A percentile compares a stretch with the other conserved stretches of the same genome.
phyloP scores from a whole-genome alignment of 768 basidiomycete species.

The Mycena polygramma region DNA sequence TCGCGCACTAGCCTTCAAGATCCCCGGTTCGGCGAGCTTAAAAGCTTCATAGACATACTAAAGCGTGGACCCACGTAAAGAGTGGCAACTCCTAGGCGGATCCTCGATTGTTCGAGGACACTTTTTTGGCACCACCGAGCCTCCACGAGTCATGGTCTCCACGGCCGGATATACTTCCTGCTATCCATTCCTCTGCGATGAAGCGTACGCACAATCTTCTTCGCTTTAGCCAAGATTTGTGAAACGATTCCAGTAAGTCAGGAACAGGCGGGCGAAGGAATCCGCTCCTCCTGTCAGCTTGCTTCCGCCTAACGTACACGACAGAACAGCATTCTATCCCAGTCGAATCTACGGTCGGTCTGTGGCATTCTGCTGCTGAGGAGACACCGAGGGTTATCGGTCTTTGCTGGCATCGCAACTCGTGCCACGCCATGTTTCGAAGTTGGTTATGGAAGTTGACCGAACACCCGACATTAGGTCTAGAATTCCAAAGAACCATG shows the following conservation, averaged over 20 bases:
- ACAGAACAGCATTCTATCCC: not conserved
- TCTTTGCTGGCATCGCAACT: slow-evolving; percentile 12
- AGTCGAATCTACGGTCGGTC: not conserved
- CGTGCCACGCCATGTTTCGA: slow-evolving; percentile 1
- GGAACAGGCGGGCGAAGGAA: slow-evolving; percentile 23
- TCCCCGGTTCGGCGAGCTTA: slow-evolving; percentile 21
- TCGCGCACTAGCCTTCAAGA: not conserved
- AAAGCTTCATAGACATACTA: slow-evolving; percentile 23
- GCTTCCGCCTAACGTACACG: slow-evolving; percentile 32
- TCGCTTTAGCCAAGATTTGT: slow-evolving; percentile 24
- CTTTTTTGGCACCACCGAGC: slow-evolving; percentile 4
- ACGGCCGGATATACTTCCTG: not conserved
- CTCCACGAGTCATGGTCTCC: not conserved
- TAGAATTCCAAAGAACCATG: slow-evolving; percentile 17
- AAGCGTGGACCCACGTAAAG: slow-evolving; percentile 14
- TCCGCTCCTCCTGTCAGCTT: slow-evolving; percentile 17
- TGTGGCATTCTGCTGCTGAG: not conserved
- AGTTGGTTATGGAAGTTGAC: slow-evolving; percentile 9
- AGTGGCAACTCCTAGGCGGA: not conserved
- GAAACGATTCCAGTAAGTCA: slow-evolving; percentile 30
- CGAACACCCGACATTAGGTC: slow-evolving; percentile 6
- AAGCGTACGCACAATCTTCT: slow-evolving; percentile 4
- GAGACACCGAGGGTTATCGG: not conserved
- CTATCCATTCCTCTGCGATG: not conserved
- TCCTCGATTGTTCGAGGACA: slow-evolving; percentile 11